Evolutionary conservation across 73 alveolate species (phyloP).

Genomic region (Tetrahymena thermophila): DNA sequence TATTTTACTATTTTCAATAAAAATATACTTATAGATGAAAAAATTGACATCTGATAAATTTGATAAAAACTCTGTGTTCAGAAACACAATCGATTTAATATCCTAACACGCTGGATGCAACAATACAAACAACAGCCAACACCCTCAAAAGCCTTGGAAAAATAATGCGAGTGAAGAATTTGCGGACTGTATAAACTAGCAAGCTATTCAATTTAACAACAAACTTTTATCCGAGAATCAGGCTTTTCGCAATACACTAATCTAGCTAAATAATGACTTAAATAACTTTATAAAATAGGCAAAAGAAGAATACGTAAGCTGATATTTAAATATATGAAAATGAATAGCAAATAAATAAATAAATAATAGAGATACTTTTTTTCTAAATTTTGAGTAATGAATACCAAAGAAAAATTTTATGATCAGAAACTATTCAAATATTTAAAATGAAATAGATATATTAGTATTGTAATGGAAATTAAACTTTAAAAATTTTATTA

Average conservation of each 20-base stretch:
- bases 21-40: neutral
- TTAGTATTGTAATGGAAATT: neutral
- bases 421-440: neutral
- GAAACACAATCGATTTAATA: neutral
- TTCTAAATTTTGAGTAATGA: neutral
- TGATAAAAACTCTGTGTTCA: neutral
- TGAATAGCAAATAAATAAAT: neutral
- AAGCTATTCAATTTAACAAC: neutral
- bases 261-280: neutral
- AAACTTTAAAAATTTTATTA: neutral
- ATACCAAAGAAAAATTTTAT: neutral
- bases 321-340: neutral
- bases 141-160: neutral
- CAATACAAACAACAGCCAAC: neutral
- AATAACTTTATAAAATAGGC: neutral
- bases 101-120: neutral
- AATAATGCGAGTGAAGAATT: neutral
- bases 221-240: neutral
- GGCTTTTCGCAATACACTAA: neutral
- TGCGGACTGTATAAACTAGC: neutral
- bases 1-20: neutral
- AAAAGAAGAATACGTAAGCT: neutral
- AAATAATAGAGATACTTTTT: neutral
- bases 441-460: neutral
- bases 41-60: neutral